These are phyloP conservation scores for Tylopilus sp. DNA, from an alignment of 768 basidiomycete species.

Conservation along the genomic window DNA sequence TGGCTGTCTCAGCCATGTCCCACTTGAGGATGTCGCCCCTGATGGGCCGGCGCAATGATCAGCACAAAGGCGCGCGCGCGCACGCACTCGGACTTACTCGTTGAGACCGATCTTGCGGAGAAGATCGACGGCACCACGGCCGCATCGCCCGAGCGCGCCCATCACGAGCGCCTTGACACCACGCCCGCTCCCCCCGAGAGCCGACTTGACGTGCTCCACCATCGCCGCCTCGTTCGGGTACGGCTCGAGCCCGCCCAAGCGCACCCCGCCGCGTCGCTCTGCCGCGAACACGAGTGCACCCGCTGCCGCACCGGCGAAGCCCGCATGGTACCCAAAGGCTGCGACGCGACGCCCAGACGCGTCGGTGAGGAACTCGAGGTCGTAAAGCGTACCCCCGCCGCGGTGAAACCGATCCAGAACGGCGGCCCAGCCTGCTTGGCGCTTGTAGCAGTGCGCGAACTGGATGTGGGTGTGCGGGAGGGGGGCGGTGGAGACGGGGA, in stretches of 20 bases:
- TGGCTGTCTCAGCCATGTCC: constrained; percentile 96
- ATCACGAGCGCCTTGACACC: constrained; percentile 88
- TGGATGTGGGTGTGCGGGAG: constrained; percentile 95
- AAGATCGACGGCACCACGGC: constrained; percentile 92
- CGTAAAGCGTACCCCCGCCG: constrained; percentile 86
- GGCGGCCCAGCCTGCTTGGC: constrained; percentile 87
- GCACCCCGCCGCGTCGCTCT: constrained; percentile 53
- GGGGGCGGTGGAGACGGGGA: constrained; percentile 78
- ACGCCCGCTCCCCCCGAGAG: constrained; percentile 64
- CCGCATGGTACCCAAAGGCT: constrained; percentile 97
- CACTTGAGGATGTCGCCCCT: constrained; percentile 95
- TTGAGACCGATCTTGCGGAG: constrained; percentile 93
- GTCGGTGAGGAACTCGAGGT: constrained; percentile 93
- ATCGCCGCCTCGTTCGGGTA: constrained; percentile 83
- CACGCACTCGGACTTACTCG: constrained; percentile 56
- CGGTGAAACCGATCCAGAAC: constrained; percentile 82
- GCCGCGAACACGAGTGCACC: constrained; percentile 79
- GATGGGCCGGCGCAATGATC: background rate
- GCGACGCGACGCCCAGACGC: constrained; percentile 84
- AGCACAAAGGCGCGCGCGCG: too few species aligned
- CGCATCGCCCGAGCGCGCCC: constrained; percentile 93
- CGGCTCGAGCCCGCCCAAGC: constrained; percentile 69
- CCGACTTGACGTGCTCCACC: constrained; percentile 67
- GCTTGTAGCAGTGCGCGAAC: constrained; percentile 97
- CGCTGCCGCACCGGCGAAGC: constrained; percentile 96